phyloP scores from a whole-genome alignment of 345 rosid species.

The Lepidium africanum region DNA sequence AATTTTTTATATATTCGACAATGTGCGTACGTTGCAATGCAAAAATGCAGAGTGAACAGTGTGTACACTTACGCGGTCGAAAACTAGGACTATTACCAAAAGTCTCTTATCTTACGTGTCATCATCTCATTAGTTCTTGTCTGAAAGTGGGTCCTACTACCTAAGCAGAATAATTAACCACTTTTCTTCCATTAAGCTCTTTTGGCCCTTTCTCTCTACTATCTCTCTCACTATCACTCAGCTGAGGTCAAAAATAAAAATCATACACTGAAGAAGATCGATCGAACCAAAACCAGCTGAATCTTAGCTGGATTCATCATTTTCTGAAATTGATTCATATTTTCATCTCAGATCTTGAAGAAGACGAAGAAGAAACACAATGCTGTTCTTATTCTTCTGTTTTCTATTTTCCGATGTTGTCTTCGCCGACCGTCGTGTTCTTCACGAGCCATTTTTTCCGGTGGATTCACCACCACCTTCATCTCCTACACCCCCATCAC shows the following conservation, averaged over 20 bases:
- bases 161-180: slow-evolving; percentile 21
- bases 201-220: slow-evolving; percentile 9
- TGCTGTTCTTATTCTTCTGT: slow-evolving; percentile 33
- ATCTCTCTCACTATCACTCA: slow-evolving; percentile 11
- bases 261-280: slow-evolving; percentile 5
- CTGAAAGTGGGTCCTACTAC: neutral
- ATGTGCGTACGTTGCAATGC: neutral
- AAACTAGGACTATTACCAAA: slow-evolving; percentile 12
- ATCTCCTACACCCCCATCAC: slow-evolving; percentile 38
- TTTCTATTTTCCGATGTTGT: slow-evolving; percentile 11
- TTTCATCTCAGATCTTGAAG: neutral
- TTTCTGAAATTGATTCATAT: neutral
- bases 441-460: slow-evolving; percentile 72
- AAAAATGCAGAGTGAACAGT: neutral
- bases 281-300: slow-evolving; percentile 36
- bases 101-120: slow-evolving; percentile 14
- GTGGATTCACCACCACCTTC: slow-evolving; percentile 40
- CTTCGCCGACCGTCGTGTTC: slow-evolving; percentile 45
- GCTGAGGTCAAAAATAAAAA: neutral
- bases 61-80: neutral
- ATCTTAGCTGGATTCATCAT: slow-evolving; percentile 74
- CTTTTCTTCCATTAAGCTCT: neutral
- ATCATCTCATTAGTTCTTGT: neutral
- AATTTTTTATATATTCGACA: neutral
- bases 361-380: slow-evolving; percentile 27